These are phyloP conservation scores for Skeletonema grethae DNA, from an alignment of 108 stramenopile species.

Conservation along the genomic window DNA sequence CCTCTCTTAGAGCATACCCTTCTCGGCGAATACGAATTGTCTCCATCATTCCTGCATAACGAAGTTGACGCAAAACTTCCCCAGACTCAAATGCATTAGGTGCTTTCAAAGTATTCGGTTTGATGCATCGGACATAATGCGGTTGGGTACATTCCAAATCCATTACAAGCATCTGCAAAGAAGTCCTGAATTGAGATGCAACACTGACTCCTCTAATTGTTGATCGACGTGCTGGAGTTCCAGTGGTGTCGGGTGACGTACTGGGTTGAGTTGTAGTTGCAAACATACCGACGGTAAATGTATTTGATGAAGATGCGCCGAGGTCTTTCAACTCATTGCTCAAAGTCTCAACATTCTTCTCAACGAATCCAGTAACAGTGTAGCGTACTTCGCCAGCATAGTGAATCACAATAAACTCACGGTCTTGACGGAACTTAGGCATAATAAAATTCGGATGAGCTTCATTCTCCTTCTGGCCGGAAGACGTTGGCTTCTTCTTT, in stretches of 20 bases:
- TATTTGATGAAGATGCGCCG: slow-evolving; percentile 59
- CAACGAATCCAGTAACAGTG: slow-evolving; percentile 87
- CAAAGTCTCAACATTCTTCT: slow-evolving; percentile 93
- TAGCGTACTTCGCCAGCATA: slow-evolving; percentile 95
- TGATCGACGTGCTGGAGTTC: slow-evolving; percentile 54
- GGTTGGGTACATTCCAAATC: slow-evolving; percentile 87
- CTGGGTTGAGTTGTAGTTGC: slow-evolving; percentile 19
- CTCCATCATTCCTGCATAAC: slow-evolving; percentile 99
- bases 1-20: slow-evolving; percentile 91
- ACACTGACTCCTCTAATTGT: slow-evolving; percentile 87
- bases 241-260: slow-evolving; percentile 10
- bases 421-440: slow-evolving; percentile 90
- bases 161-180: slow-evolving; percentile 76
- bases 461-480: slow-evolving; percentile 20
- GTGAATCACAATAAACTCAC: slow-evolving; percentile 88
- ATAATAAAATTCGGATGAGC: slow-evolving; percentile 81
- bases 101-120: slow-evolving; percentile 84
- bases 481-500: slow-evolving; percentile 33
- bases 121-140: slow-evolving; percentile 93
- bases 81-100: slow-evolving; percentile 72
- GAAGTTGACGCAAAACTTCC: slow-evolving; percentile 88
- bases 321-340: slow-evolving; percentile 85
- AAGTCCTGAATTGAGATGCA: slow-evolving; percentile 86
- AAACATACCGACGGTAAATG: slow-evolving; percentile 61
- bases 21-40: slow-evolving; percentile 95